phyloP scores from a whole-genome alignment of 2,329 filamentous ascomycete genomes.

The Penicillium brasilianum region DNA sequence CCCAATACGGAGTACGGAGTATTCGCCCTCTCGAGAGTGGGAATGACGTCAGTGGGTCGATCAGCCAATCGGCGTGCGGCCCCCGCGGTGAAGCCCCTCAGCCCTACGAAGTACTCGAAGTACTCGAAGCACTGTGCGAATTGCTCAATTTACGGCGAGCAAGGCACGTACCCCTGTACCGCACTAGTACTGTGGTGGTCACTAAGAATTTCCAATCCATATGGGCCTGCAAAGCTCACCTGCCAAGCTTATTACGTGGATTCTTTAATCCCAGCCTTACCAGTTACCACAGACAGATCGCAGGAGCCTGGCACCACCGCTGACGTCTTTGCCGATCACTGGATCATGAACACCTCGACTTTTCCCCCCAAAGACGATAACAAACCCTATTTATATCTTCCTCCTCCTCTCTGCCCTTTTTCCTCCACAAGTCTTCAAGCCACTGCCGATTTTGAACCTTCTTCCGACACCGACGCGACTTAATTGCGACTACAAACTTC shows the following conservation, averaged over 20 bases:
- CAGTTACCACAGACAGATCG: slow-evolving; percentile 4
- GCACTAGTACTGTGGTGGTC: neutral
- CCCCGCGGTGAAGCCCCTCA: slow-evolving; percentile 11
- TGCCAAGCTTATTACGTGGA: slow-evolving; percentile 1
- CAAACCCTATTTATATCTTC: slow-evolving; percentile 34
- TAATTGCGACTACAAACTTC: slow-evolving; percentile 4
- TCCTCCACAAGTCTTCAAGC: slow-evolving; percentile 36
- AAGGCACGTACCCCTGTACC: too few species aligned
- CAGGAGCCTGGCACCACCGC: slow-evolving; percentile 25
- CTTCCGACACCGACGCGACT: slow-evolving; percentile 10
- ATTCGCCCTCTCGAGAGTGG: neutral
- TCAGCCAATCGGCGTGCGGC: neutral
- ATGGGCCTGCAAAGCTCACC: neutral
- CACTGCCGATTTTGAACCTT: slow-evolving; percentile 23
- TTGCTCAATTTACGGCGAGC: neutral
- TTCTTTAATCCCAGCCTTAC: neutral
- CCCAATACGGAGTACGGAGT: neutral
- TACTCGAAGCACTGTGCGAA: neutral
- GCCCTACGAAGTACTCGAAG: slow-evolving; percentile 23
- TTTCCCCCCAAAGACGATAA: slow-evolving; percentile 31
- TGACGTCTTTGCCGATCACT: slow-evolving; percentile 14
- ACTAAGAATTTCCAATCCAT: neutral
- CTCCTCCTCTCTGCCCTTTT: slow-evolving; percentile 35
- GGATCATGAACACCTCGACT: slow-evolving; percentile 35
- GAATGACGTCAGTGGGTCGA: slow-evolving; percentile 18